Evolutionary conservation across 345 rosid species (phyloP).

Genomic region (Orychophragmus violaceus): DNA sequence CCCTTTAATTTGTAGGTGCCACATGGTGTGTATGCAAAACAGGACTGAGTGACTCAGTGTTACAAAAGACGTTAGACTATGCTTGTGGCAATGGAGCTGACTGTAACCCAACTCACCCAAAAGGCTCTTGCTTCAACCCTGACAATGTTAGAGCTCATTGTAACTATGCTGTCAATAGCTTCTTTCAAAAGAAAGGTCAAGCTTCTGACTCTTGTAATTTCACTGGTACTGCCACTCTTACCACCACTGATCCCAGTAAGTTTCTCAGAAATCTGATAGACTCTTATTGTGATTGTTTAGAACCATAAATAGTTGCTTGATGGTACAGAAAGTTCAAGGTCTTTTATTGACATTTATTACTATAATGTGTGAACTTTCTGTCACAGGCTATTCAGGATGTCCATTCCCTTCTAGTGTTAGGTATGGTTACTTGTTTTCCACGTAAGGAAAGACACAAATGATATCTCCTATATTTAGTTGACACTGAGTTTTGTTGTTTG

Average conservation of each 20-base stretch:
- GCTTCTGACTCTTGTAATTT: conserved; percentile 75
- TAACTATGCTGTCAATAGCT: conserved; percentile 87
- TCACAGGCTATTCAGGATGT: conserved; percentile 36
- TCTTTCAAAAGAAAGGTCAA: conserved; percentile 74
- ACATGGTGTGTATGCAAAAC: conserved; percentile 92
- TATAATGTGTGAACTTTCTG: not conserved
- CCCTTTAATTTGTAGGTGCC: conserved; percentile 39
- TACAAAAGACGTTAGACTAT: conserved; percentile 81
- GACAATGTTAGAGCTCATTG: conserved; percentile 75
- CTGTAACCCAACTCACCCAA: conserved; percentile 55
- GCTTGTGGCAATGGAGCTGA: conserved; percentile 99
- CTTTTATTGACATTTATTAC: not conserved
- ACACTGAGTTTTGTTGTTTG: not conserved
- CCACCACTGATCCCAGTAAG: conserved; percentile 60
- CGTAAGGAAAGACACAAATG: not conserved
- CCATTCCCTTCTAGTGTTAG: conserved; percentile 36
- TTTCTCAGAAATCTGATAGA: not conserved
- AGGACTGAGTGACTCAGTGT: conserved; percentile 39
- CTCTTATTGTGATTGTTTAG: not conserved
- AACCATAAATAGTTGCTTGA: not conserved
- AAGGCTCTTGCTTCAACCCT: conserved; percentile 62
- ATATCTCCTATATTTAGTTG: not conserved
- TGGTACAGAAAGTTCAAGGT: too few species aligned
- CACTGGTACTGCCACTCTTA: conserved; percentile 51
- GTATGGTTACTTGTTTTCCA: conserved; percentile 16